Percentiles rank a stretch among this genome's conserved stretches.
Evolutionary conservation across 1,284 basidiomycete genomes (phyloP).

Genomic region (Exobasidium cylindrosporum): DNA sequence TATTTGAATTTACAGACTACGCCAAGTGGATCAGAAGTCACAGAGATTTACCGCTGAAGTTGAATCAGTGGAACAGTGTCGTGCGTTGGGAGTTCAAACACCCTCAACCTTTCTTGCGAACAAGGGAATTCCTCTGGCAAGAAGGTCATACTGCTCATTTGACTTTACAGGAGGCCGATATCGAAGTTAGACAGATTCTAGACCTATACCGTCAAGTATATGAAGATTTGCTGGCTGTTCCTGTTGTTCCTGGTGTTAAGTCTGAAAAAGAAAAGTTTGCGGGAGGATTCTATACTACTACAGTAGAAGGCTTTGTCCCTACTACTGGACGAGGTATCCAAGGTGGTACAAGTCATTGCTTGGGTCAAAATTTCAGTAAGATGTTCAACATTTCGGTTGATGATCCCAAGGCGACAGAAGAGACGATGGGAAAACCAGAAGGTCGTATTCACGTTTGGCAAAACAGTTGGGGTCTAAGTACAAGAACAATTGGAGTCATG

Average conservation of each 20-base stretch:
- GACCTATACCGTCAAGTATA: slow-evolving; percentile 95
- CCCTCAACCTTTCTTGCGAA: slow-evolving; percentile 95
- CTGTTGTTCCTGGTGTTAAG: slow-evolving; percentile 93
- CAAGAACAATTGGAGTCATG: slow-evolving; percentile 96
- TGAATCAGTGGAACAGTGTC: slow-evolving; percentile 99
- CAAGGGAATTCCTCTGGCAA: slow-evolving; percentile 99
- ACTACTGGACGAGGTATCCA: slow-evolving; percentile 97
- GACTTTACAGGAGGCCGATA: slow-evolving; percentile 81
- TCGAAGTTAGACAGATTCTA: slow-evolving; percentile 88
- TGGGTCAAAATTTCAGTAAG: slow-evolving; percentile 96
- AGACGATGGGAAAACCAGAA: slow-evolving; percentile 45
- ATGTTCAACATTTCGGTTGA: slow-evolving; percentile 99
- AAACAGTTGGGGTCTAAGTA: slow-evolving; percentile 97
- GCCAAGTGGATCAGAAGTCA: slow-evolving; percentile 98
- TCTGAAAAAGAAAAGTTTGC: slow-evolving; percentile 99
- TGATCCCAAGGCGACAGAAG: slow-evolving; percentile 60
- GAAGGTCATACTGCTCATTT: slow-evolving; percentile 97
- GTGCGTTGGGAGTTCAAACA: slow-evolving; percentile 99
- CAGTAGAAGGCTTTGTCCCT: slow-evolving; percentile 95
- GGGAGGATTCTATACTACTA: slow-evolving; percentile 95
- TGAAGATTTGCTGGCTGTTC: slow-evolving; percentile 93
- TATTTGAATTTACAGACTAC: slow-evolving; percentile 69
- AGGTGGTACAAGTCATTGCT: slow-evolving; percentile 93
- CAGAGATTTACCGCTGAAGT: slow-evolving; percentile 91
- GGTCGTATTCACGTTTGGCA: slow-evolving; percentile 85